Percentiles rank a stretch among this genome's conserved stretches.
These are phyloP conservation scores for Cladosporium sp. DNA, from an alignment of 2,329 filamentous ascomycete species.

Conservation along the genomic window DNA sequence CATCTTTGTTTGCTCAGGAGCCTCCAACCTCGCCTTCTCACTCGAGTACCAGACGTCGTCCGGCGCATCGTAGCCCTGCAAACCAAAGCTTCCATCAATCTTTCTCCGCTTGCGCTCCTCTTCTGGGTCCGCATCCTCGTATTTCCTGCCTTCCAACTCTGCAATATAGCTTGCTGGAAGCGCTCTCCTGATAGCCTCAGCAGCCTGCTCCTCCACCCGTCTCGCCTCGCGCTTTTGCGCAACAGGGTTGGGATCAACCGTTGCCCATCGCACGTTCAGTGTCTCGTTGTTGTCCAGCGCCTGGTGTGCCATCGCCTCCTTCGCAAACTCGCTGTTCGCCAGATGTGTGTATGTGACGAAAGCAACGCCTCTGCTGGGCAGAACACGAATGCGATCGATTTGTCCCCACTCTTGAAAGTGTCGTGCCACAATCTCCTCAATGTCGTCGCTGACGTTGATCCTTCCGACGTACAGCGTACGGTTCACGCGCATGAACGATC, in stretches of 20 bases:
- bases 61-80: constrained; percentile 89
- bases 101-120: constrained; percentile 81
- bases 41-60: constrained; percentile 91
- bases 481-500: constrained; percentile 90
- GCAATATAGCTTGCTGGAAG: constrained; percentile 88
- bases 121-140: constrained; percentile 61
- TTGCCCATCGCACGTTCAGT: constrained; percentile 95
- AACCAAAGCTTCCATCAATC: constrained; percentile 82
- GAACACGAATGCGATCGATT: constrained; percentile 79
- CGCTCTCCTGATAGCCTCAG: constrained; percentile 85
- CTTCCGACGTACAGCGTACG: constrained; percentile 89
- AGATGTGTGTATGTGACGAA: constrained; percentile 95
- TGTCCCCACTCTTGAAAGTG: constrained; percentile 98
- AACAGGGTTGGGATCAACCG: constrained; percentile 91
- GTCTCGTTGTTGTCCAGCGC: constrained; percentile 87
- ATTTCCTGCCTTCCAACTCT: constrained; percentile 78
- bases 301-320: constrained; percentile 85
- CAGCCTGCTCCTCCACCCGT: constrained; percentile 91
- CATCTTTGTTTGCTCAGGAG: constrained; percentile 62
- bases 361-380: constrained; percentile 85
- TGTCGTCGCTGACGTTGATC: constrained; percentile 94
- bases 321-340: constrained; percentile 85
- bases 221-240: constrained; percentile 88
- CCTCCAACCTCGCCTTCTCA: constrained; percentile 66
- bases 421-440: constrained; percentile 90